Conservation (phyloP, 176 grass and related monocot species). For the Lolium multiflorum region DNA sequence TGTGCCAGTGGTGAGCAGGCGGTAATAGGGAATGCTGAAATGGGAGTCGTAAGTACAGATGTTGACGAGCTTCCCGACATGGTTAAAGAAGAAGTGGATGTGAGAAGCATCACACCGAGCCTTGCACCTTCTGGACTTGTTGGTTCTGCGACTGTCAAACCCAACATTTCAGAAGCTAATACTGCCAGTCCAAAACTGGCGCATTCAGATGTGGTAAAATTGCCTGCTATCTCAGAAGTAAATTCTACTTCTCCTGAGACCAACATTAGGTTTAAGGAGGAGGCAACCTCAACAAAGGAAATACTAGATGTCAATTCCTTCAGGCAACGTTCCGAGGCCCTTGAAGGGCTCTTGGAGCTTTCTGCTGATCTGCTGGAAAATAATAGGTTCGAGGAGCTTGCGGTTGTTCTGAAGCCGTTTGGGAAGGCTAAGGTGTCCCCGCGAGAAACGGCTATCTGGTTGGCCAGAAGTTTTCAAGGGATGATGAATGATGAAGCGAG, state of each 20-base stretch:
- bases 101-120: conserved; percentile 55
- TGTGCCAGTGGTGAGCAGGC: conserved; percentile 56
- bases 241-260: conserved; percentile 45
- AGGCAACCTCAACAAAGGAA: conserved; percentile 65
- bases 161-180: conserved; percentile 47
- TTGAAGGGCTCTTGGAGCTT: conserved; percentile 95
- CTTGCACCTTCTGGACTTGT: conserved; percentile 41
- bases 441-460: conserved; percentile 95
- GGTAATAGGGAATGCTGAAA: conserved; percentile 41
- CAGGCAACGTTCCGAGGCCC: conserved; percentile 90
- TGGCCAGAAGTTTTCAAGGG: conserved; percentile 98
- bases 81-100: conserved; percentile 68
- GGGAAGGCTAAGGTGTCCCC: conserved; percentile 97
- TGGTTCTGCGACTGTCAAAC: conserved; percentile 47
- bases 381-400: conserved; percentile 86
- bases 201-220: conserved; percentile 51
- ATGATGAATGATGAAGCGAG: conserved; percentile 93
- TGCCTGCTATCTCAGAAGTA: conserved; percentile 39
- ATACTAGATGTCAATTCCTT: conserved; percentile 92
- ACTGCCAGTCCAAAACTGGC: conserved; percentile 34
- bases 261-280: conserved; percentile 58
- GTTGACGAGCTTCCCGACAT: conserved; percentile 40
- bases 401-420: conserved; percentile 93
- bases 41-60: conserved; percentile 37
- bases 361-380: conserved; percentile 84